Evolutionary conservation across 2,329 filamentous ascomycete species (phyloP).

Genomic region (Phialophora expanda): DNA sequence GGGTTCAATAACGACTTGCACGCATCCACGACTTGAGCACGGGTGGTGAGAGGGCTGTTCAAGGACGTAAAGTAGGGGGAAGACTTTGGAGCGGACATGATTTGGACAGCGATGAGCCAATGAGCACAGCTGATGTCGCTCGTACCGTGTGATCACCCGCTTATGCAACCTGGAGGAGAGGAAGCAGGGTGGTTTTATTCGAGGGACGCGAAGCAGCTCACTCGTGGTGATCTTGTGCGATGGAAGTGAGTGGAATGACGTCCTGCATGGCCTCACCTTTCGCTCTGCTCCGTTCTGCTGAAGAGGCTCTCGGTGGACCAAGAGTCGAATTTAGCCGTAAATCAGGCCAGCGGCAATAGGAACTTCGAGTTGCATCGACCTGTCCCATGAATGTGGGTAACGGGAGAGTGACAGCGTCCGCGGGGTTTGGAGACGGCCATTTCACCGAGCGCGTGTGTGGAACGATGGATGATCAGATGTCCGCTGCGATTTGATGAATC

Average conservation of each 20-base stretch:
- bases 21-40: conserved; percentile 60
- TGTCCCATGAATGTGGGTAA: not conserved
- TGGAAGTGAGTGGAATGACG: not conserved
- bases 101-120: not conserved
- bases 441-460: conserved; percentile 6
- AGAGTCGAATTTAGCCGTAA: conserved; percentile 20
- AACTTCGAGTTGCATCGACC: not conserved
- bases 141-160: not conserved
- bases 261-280: not conserved
- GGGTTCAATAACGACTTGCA: conserved; percentile 71
- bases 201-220: not conserved
- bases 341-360: not conserved
- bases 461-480: not conserved
- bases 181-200: not conserved
- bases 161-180: not conserved
- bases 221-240: not conserved
- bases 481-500: not conserved
- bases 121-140: not conserved
- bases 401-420: not conserved
- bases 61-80: conserved; percentile 22
- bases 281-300: conserved; percentile 8
- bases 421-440: conserved; percentile 6
- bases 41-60: conserved; percentile 33
- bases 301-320: not conserved
- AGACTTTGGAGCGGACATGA: conserved; percentile 7